Conservation (phyloP, 129 eudicot species). For the Artemisia tridentata region DNA sequence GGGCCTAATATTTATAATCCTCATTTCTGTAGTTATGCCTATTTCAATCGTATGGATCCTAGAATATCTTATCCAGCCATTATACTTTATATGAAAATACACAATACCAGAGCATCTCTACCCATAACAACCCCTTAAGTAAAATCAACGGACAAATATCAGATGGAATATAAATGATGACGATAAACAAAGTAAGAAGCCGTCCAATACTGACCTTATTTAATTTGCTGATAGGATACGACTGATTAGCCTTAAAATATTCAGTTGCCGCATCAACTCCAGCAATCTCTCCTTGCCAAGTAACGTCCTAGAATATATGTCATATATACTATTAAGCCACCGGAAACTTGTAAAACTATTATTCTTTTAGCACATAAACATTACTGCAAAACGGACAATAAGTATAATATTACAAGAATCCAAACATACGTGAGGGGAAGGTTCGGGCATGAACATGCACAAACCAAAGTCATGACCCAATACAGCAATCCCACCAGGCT, state of each 20-base stretch:
- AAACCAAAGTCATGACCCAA: slow-evolving; percentile 85
- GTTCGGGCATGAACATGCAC: slow-evolving; percentile 97
- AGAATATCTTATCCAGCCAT: not conserved
- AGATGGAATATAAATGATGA: not conserved
- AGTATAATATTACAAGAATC: slow-evolving; percentile 1
- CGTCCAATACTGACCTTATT: slow-evolving; percentile 40
- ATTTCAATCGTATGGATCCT: not conserved
- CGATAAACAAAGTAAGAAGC: not conserved
- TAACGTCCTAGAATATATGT: slow-evolving; percentile 52
- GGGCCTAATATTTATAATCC: no score
- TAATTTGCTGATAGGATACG: slow-evolving; percentile 68
- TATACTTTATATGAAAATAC: slow-evolving; percentile 7
- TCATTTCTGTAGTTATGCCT: no score
- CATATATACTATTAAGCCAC: slow-evolving; percentile 21
- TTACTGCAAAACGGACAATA: not conserved
- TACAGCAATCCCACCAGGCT: slow-evolving; percentile 94
- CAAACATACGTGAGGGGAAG: slow-evolving; percentile 54
- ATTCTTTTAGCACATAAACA: no score
- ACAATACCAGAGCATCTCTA: slow-evolving; percentile 1
- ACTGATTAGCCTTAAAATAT: slow-evolving; percentile 68
- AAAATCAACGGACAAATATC: no score
- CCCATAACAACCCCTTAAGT: not conserved
- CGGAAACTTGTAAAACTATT: not conserved
- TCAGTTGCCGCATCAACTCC: slow-evolving; percentile 77
- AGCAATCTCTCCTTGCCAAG: slow-evolving; percentile 93